These are phyloP conservation scores for Cladophialophora bantiana DNA, from an alignment of 2,329 filamentous ascomycete genomes.

Conservation along the genomic window DNA sequence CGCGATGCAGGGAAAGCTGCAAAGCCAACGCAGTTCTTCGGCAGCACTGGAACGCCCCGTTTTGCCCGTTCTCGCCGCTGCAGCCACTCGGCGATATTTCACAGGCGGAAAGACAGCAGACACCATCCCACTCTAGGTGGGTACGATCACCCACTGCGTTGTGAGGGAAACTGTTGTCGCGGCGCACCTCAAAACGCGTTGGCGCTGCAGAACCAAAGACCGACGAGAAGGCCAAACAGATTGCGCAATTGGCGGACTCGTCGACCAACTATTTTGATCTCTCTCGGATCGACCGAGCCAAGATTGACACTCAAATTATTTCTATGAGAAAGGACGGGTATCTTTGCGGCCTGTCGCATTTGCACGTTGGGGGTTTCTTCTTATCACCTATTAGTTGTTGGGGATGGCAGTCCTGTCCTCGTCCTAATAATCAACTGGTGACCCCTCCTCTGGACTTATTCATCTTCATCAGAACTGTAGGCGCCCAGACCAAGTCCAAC, in stretches of 20 bases:
- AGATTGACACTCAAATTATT: neutral
- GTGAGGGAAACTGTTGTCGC: neutral
- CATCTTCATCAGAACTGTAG: conserved; percentile 53
- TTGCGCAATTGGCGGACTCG: neutral
- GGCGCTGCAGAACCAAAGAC: neutral
- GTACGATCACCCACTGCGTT: neutral
- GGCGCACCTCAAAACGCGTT: neutral
- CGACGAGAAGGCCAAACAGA: neutral
- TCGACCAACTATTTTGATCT: neutral
- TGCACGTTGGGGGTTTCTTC: neutral
- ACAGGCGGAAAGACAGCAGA: conserved; percentile 6
- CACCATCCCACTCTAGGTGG: conserved; percentile 13
- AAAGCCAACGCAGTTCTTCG: conserved; percentile 19
- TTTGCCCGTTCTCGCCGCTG: neutral
- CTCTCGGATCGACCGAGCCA: neutral
- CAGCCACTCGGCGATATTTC: conserved; percentile 14
- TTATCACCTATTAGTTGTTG: neutral
- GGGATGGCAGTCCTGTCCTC: neutral
- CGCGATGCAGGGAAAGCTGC: conserved; percentile 18
- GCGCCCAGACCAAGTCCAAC: conserved; percentile 46
- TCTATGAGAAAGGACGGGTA: neutral
- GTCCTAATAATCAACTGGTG: neutral
- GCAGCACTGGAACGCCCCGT: conserved; percentile 5
- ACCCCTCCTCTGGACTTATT: conserved; percentile 3
- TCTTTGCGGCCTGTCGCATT: neutral